Evolutionary conservation across 768 basidiomycete genomes (phyloP).

Genomic region (Imleria badia): DNA sequence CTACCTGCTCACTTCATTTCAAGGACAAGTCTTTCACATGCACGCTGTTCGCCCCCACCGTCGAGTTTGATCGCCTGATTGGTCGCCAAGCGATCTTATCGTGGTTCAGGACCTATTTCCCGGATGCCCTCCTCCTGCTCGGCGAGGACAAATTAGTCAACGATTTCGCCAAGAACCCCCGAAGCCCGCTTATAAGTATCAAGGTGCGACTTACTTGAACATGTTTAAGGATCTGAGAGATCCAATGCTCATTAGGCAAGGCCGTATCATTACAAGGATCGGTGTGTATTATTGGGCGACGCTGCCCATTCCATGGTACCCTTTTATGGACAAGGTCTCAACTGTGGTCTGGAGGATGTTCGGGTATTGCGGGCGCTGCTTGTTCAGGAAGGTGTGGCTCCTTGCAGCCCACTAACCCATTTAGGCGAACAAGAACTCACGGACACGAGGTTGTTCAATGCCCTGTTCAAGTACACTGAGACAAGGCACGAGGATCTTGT

Average conservation of each 20-base stretch:
- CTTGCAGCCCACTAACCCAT: conserved; percentile 33
- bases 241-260: conserved; percentile 51
- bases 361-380: conserved; percentile 80
- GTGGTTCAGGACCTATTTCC: conserved; percentile 86
- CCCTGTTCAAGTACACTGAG: conserved; percentile 76
- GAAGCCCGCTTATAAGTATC: conserved; percentile 87
- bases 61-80: conserved; percentile 67
- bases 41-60: conserved; percentile 88
- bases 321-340: conserved; percentile 95
- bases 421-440: conserved; percentile 32
- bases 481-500: conserved; percentile 84
- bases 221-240: conserved; percentile 19
- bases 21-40: conserved; percentile 98
- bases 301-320: conserved; percentile 99
- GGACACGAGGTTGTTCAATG: conserved; percentile 61
- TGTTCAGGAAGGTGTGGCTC: conserved; percentile 65
- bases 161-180: conserved; percentile 82
- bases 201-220: conserved; percentile 59
- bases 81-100: conserved; percentile 53
- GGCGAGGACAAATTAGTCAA: conserved; percentile 75
- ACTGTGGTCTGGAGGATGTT: conserved; percentile 97
- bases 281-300: conserved; percentile 87
- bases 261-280: conserved; percentile 89
- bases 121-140: conserved; percentile 83
- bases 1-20: conserved; percentile 20